Evolutionary conservation across 305 asterid species (phyloP).

Genomic region (Ajuga reptans): DNA sequence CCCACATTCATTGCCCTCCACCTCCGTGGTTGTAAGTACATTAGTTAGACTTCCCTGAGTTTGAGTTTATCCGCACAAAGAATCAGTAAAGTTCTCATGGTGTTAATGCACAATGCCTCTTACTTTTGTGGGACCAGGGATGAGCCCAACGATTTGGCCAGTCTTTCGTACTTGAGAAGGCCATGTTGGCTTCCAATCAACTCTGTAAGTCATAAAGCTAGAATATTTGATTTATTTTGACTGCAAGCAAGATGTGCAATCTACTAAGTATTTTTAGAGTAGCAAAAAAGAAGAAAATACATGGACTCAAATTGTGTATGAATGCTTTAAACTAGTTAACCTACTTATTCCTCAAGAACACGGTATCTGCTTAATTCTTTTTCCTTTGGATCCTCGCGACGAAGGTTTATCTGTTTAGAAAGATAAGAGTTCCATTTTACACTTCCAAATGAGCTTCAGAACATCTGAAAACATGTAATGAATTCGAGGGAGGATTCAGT

Average conservation of each 20-base stretch:
- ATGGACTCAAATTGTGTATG: background rate
- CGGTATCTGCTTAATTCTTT: background rate
- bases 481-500: background rate
- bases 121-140: slow-evolving; percentile 52
- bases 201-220: slow-evolving; percentile 48
- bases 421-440: background rate
- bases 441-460: background rate
- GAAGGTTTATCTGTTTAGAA: background rate
- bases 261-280: background rate
- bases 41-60: background rate
- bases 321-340: background rate
- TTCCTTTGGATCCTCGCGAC: background rate
- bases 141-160: slow-evolving; percentile 35
- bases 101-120: slow-evolving; percentile 16
- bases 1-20: slow-evolving; percentile 96
- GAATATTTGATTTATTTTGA: slow-evolving; percentile 3
- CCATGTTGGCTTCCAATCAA: slow-evolving; percentile 79
- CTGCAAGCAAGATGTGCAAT: slow-evolving; percentile 9
- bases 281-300: background rate
- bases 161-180: slow-evolving; percentile 46
- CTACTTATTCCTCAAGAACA: slow-evolving; percentile 4
- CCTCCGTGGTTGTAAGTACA: slow-evolving; percentile 83
- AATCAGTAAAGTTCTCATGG: slow-evolving; percentile 5
- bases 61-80: slow-evolving; percentile 3
- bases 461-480: background rate